Conservation (phyloP, 805 yeast species). For the Helenozyma baotianmanensis region DNA sequence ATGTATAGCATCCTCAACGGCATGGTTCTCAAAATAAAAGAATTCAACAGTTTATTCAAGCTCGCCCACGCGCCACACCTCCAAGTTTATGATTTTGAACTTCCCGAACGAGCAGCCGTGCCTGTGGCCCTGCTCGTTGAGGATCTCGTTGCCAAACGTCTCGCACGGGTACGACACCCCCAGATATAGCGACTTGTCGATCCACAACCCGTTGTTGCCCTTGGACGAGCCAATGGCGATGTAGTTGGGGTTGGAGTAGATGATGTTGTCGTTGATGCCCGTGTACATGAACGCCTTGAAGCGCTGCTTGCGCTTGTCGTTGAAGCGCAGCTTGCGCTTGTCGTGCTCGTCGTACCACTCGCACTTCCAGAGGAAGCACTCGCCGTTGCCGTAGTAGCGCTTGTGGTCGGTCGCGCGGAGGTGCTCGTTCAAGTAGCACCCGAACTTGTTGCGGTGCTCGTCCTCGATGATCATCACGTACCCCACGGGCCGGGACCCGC, state of each 20-base stretch:
- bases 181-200: conserved; percentile 64
- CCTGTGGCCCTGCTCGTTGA: conserved; percentile 29
- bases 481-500: conserved; percentile 47
- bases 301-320: conserved; percentile 23
- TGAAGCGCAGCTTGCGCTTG: neutral
- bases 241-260: conserved; percentile 73
- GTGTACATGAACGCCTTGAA: conserved; percentile 84
- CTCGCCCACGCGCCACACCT: conserved; percentile 74
- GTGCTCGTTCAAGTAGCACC: conserved; percentile 72
- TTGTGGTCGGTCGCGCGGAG: conserved; percentile 67
- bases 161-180: conserved; percentile 79
- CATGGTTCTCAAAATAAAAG: conserved; percentile 23
- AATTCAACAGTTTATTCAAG: neutral
- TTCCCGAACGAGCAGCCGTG: conserved; percentile 38
- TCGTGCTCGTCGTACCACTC: conserved; percentile 36
- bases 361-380: conserved; percentile 87
- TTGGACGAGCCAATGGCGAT: conserved; percentile 88
- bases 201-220: conserved; percentile 90
- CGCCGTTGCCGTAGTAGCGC: conserved; percentile 89
- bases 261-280: conserved; percentile 79
- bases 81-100: conserved; percentile 73
- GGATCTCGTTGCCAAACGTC: conserved; percentile 86
- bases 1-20: conserved; percentile 49
- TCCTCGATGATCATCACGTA: conserved; percentile 74
- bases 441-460: conserved; percentile 58